Base-by-base conservation (phyloP, 176 grass and related monocot genomes). In the Areca catechu region DNA sequence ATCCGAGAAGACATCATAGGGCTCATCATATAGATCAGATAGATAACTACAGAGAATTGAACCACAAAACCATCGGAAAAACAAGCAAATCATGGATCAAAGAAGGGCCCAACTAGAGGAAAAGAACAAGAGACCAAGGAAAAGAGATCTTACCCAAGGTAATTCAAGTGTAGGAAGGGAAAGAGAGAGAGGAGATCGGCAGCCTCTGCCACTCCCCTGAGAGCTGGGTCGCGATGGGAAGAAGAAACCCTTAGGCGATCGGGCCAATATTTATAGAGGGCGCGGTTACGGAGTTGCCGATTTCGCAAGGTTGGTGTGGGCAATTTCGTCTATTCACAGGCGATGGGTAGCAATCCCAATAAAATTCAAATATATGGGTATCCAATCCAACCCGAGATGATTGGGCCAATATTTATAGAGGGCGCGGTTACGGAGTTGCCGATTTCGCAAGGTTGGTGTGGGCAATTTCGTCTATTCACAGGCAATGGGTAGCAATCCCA, bases 401-500 rank as follows among this genome's bases (percentile, higher is more conserved):
- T n/a, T n/a, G n/a, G n/a, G n/a, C 16, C 27, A 1, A 3, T 5
- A 53, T 53, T 76, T 68, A 68, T 68, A 22, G 25, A 9, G 7
- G 12, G 24, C 3, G 0, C 4, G n/a, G 34, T 61, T 51, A 61
- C 49, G 12, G 4, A n/a, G 53, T 27, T 75, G 48, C 48, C 74
- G 74, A 65, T 61, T 69, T 69, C 7, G 19, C 2, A 0, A 2
- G 2, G 4, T 34, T 15, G 3, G 1, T 20, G 10, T 14, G 74
- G 48, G 18, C 4, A 52, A 23, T 61, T 69, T 54, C 19, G 74
- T n/a, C n/a, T n/a, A n/a, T n/a, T n/a, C n/a, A n/a, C n/a, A n/a
- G n/a, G n/a, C n/a, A n/a, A n/a, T n/a, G n/a, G n/a, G n/a, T n/a
- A n/a, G n/a, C n/a, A n/a, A n/a, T n/a, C n/a, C n/a, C n/a, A n/a